A percentile compares a stretch with the other conserved stretches of the same genome.
Evolutionary conservation across 129 eudicot species (phyloP).

Genomic region (Apium graveolens): DNA sequence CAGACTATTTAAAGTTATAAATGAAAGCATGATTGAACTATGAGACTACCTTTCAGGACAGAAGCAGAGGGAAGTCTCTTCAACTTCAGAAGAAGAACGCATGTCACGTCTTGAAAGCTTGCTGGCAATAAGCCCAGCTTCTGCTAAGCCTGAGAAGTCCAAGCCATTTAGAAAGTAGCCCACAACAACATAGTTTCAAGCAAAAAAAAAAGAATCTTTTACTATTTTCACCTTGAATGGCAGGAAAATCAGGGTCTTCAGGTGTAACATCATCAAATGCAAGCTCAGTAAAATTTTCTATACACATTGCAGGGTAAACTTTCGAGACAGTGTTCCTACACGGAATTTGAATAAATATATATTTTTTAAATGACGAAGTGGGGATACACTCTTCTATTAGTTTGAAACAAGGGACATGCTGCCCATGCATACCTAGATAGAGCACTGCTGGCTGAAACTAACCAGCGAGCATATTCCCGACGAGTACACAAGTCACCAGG

Average conservation of each 20-base stretch:
- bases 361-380: not conserved
- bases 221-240: slow-evolving; percentile 66
- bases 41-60: slow-evolving; percentile 67
- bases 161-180: slow-evolving; percentile 16
- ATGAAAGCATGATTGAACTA: slow-evolving; percentile 4
- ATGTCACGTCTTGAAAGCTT: slow-evolving; percentile 80
- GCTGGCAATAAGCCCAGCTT: slow-evolving; percentile 97
- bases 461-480: slow-evolving; percentile 99
- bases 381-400: not conserved
- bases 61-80: slow-evolving; percentile 50
- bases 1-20: not conserved
- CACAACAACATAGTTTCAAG: not conserved
- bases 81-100: slow-evolving; percentile 50
- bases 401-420: not conserved
- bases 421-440: slow-evolving; percentile 65
- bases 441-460: slow-evolving; percentile 88
- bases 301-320: slow-evolving; percentile 98
- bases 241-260: slow-evolving; percentile 88
- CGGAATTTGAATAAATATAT: slow-evolving; percentile 3
- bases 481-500: slow-evolving; percentile 93
- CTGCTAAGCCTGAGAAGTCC: slow-evolving; percentile 75
- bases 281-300: slow-evolving; percentile 83
- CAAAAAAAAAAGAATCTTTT: not conserved
- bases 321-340: slow-evolving; percentile 72
- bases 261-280: slow-evolving; percentile 95